A percentile compares a stretch with the other conserved stretches of the same genome.
These are phyloP conservation scores for Lonicera japonica DNA, from an alignment of 129 eudicot species.

Conservation along the genomic window DNA sequence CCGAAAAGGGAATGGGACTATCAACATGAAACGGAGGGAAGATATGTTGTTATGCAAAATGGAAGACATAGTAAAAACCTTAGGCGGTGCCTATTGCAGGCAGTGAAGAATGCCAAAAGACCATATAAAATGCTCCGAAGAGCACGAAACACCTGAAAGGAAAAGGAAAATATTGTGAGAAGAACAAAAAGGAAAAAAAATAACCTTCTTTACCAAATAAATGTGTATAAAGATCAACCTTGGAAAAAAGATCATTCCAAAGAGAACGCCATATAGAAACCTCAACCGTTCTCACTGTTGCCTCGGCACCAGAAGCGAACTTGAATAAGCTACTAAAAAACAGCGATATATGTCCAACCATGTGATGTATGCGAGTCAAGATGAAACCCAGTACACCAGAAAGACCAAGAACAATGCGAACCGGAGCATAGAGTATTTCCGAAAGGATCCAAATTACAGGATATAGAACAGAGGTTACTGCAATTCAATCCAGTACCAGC, in stretches of 20 bases:
- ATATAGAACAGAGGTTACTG: conserved; percentile 53
- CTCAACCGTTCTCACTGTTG: conserved; percentile 54
- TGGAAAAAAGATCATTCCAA: conserved; percentile 85
- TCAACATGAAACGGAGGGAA: too few relatives aligned
- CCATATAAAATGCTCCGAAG: conserved; percentile 81
- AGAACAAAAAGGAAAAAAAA: background rate
- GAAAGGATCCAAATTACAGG: conserved; percentile 63
- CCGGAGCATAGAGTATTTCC: conserved; percentile 59
- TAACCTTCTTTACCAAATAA: background rate
- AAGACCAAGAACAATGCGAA: conserved; percentile 46
- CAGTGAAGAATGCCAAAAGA: conserved; percentile 73
- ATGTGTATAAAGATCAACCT: conserved; percentile 29
- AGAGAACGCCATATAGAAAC: conserved; percentile 86
- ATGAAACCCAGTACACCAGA: conserved; percentile 35
- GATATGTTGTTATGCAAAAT: too few relatives aligned
- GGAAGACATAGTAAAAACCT: conserved; percentile 37
- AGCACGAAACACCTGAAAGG: conserved; percentile 72
- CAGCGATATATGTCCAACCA: conserved; percentile 42
- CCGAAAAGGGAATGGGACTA: too few relatives aligned
- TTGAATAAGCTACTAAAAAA: conserved; percentile 41
- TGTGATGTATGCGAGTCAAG: conserved; percentile 32
- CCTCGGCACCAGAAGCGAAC: conserved; percentile 55
- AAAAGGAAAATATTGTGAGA: background rate
- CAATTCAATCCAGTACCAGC: conserved; percentile 16
- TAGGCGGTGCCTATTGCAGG: conserved; percentile 95